These are phyloP conservation scores for Chamaecrista fasciculata DNA, from an alignment of 306 rosid genomes.

Conservation along the genomic window DNA sequence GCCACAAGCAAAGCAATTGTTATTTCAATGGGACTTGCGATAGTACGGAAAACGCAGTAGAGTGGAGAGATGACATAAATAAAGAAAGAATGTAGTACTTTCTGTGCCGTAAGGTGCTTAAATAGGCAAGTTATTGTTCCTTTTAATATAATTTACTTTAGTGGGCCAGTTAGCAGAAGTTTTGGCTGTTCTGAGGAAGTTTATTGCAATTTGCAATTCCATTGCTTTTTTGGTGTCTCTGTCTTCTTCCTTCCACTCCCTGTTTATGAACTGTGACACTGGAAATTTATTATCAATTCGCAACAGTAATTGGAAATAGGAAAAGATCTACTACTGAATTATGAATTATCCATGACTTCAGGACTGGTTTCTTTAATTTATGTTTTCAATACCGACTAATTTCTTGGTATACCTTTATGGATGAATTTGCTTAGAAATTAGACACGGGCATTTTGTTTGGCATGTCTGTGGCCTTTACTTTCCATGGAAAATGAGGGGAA, in stretches of 20 bases:
- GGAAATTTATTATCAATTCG: neutral
- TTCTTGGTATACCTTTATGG: too few species aligned
- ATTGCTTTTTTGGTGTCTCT: neutral
- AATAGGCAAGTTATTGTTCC: neutral
- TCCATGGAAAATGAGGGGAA: neutral
- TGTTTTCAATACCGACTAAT: neutral
- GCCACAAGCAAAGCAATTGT: neutral
- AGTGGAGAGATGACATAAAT: neutral
- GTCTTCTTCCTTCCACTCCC: neutral
- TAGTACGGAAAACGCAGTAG: conserved; percentile 3
- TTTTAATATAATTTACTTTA: neutral
- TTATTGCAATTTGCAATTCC: neutral
- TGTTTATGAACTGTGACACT: neutral
- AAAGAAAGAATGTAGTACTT: neutral
- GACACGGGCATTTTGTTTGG: neutral
- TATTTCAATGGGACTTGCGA: neutral
- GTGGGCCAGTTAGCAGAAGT: neutral
- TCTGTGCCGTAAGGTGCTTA: neutral
- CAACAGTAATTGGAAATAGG: neutral
- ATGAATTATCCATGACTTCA: neutral
- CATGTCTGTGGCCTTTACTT: neutral
- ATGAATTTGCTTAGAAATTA: neutral
- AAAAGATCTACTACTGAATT: neutral
- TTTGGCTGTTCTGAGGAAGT: neutral
- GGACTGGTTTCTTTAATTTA: neutral